Percentiles rank a stretch among this genome's conserved stretches.
Evolutionary conservation across 2,329 filamentous ascomycete species (phyloP).

Genomic region (Talaromyces sp.): DNA sequence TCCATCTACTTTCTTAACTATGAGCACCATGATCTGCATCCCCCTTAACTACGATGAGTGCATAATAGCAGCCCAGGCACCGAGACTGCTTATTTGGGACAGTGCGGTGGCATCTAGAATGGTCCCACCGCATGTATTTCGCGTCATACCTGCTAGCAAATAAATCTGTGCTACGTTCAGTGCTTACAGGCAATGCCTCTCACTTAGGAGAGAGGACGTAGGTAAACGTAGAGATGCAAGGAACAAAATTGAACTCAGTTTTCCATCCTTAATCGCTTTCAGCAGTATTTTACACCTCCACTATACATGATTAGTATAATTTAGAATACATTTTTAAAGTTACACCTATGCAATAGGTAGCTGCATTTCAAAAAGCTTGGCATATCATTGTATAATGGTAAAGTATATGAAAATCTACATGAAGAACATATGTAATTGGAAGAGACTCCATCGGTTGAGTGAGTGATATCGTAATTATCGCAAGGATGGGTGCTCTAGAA

Average conservation of each 20-base stretch:
- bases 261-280: not conserved
- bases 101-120: not conserved
- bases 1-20: not conserved
- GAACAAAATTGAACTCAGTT: not conserved
- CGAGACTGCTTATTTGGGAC: not conserved
- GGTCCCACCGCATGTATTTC: not conserved
- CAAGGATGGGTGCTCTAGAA: too few relatives aligned
- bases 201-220: not conserved
- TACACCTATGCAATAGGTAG: too few relatives aligned
- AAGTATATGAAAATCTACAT: too few relatives aligned
- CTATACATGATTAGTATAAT: not conserved
- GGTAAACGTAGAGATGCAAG: not conserved
- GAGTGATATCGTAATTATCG: too few relatives aligned
- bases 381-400: too few relatives aligned
- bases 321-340: too few relatives aligned
- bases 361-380: too few relatives aligned
- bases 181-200: not conserved
- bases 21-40: not conserved
- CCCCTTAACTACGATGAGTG: not conserved
- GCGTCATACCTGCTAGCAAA: not conserved
- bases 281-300: not conserved
- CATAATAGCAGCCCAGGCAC: not conserved
- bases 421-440: too few relatives aligned
- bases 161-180: not conserved
- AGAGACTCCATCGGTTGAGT: too few relatives aligned